A percentile compares a stretch with the other conserved stretches of the same genome.
Evolutionary conservation across 495 filamentous ascomycete genomes (phyloP).

Genomic region (Oleoguttula mirabilis): DNA sequence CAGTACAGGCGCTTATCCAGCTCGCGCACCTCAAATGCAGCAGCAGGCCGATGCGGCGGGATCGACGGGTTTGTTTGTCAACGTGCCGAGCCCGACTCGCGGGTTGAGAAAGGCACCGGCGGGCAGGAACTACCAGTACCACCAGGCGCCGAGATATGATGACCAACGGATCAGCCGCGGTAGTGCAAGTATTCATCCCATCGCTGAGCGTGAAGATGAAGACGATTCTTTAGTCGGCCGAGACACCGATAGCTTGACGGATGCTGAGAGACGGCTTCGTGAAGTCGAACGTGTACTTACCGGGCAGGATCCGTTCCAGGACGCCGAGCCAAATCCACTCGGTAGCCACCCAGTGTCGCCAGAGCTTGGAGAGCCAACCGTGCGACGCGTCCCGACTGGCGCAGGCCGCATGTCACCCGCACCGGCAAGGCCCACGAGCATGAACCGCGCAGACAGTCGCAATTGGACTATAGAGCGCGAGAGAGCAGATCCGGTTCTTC

Average conservation of each 20-base stretch:
- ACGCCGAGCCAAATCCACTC: conserved; percentile 28
- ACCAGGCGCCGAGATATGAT: conserved; percentile 33
- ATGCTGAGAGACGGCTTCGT: conserved; percentile 20
- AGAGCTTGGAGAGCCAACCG: conserved; percentile 1
- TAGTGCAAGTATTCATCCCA: conserved; percentile 47
- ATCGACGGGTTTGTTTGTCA: conserved; percentile 41
- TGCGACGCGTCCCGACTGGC: conserved; percentile 4
- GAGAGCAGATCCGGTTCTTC: neutral
- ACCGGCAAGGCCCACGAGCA: neutral
- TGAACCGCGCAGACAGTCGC: conserved; percentile 5
- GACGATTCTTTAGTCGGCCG: conserved; percentile 31
- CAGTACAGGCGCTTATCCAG: conserved; percentile 4
- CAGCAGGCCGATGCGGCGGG: conserved; percentile 35
- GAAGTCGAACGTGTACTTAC: conserved; percentile 26
- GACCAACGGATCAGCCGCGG: conserved; percentile 36
- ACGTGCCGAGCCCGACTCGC: conserved; percentile 44
- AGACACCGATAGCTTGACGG: conserved; percentile 4
- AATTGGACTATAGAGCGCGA: conserved; percentile 44
- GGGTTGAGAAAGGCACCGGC: conserved; percentile 37
- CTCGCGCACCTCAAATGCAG: conserved; percentile 9
- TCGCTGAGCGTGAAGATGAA: conserved; percentile 66
- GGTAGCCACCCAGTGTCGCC: conserved; percentile 21
- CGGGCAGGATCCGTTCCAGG: conserved; percentile 15
- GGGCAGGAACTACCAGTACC: conserved; percentile 32
- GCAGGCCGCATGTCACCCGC: neutral